Conservation (phyloP, 208 protist genomes). For the Porcisia deanei region DNA sequence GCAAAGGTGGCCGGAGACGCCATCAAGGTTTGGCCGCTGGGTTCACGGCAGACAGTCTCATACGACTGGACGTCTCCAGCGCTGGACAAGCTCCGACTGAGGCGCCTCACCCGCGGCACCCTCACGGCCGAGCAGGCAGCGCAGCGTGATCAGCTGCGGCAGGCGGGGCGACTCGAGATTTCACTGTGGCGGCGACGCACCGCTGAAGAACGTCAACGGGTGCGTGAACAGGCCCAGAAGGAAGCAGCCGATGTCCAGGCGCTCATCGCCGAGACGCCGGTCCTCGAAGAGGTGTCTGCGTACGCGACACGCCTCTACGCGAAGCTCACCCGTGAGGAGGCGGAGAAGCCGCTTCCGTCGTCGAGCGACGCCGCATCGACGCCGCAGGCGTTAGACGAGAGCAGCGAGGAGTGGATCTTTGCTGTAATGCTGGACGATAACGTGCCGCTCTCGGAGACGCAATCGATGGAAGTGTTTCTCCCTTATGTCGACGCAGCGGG, state of each 20-base stretch:
- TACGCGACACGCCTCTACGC: constrained; percentile 58
- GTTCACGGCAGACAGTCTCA: constrained; percentile 53
- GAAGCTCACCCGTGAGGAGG: constrained; percentile 37
- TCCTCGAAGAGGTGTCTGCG: constrained; percentile 50
- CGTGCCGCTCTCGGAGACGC: constrained; percentile 49
- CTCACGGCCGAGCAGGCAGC: constrained; percentile 53
- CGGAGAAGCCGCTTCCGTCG: background rate
- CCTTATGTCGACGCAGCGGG: constrained; percentile 59
- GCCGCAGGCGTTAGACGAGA: constrained; percentile 2
- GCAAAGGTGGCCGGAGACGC: background rate
- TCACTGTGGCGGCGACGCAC: constrained; percentile 76
- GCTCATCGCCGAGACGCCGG: constrained; percentile 31
- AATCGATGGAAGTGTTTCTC: constrained; percentile 60
- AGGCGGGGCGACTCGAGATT: constrained; percentile 52
- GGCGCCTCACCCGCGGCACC: constrained; percentile 19
- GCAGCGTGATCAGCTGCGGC: constrained; percentile 46
- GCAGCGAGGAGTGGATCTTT: constrained; percentile 72
- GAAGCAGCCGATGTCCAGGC: constrained; percentile 37
- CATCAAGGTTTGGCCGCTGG: constrained; percentile 66
- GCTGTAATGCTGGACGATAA: constrained; percentile 84
- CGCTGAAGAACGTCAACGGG: constrained; percentile 38
- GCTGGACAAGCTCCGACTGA: constrained; percentile 47
- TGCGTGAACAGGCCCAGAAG: constrained; percentile 8
- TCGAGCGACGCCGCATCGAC: background rate
- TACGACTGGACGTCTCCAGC: constrained; percentile 59